A percentile compares a stretch with the other conserved stretches of the same genome.
These are phyloP conservation scores for Endoconidiophora polonica DNA, from an alignment of 2,329 filamentous ascomycete species.

Conservation along the genomic window DNA sequence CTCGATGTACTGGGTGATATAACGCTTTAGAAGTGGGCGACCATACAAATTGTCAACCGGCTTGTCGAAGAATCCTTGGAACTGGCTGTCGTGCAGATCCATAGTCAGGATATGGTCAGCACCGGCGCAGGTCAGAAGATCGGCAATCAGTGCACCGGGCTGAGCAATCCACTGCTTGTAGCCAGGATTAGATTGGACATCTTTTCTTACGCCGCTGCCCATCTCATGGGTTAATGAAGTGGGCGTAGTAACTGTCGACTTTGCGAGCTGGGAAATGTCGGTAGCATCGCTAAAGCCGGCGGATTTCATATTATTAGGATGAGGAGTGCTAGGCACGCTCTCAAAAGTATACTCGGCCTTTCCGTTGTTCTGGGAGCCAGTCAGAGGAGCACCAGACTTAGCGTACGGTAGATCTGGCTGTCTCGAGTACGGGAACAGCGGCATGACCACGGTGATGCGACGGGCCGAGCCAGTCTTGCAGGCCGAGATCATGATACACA, in stretches of 20 bases:
- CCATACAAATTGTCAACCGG: slow-evolving; percentile 96
- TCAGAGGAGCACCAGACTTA: slow-evolving; percentile 77
- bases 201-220: slow-evolving; percentile 21
- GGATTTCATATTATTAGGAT: slow-evolving; percentile 52
- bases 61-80: slow-evolving; percentile 95
- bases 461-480: slow-evolving; percentile 90
- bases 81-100: slow-evolving; percentile 87
- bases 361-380: slow-evolving; percentile 39
- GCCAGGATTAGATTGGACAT: slow-evolving; percentile 65
- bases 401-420: slow-evolving; percentile 96
- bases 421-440: slow-evolving; percentile 89
- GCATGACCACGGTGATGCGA: slow-evolving; percentile 82
- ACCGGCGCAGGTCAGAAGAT: slow-evolving; percentile 85
- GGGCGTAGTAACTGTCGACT: slow-evolving; percentile 44
- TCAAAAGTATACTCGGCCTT: slow-evolving; percentile 66
- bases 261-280: slow-evolving; percentile 52
- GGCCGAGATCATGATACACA: slow-evolving; percentile 95
- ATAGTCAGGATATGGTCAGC: slow-evolving; percentile 94
- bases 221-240: slow-evolving; percentile 24
- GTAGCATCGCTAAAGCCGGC: slow-evolving; percentile 48
- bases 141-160: slow-evolving; percentile 84
- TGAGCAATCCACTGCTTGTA: slow-evolving; percentile 99
- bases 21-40: slow-evolving; percentile 52
- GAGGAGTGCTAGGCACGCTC: slow-evolving; percentile 74
- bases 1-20: slow-evolving; percentile 65